Evolutionary conservation across 768 basidiomycete species (phyloP).

Genomic region (Candolleomyces eurysporus): DNA sequence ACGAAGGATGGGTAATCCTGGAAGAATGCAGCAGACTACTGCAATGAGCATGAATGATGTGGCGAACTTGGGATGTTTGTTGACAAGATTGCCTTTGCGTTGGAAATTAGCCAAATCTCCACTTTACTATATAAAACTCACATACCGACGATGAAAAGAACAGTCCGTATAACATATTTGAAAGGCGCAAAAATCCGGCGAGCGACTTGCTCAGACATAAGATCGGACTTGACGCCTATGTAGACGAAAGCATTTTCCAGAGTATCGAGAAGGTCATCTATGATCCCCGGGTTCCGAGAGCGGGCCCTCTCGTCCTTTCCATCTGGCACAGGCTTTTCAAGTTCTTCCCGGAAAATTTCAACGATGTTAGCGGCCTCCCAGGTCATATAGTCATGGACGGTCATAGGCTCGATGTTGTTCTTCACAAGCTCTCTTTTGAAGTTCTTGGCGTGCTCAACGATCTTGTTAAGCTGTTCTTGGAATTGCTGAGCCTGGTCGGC

Average conservation of each 20-base stretch:
- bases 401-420: slow-evolving; percentile 1
- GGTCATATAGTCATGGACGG: background rate
- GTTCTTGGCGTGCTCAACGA: slow-evolving; percentile 1
- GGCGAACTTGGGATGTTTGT: slow-evolving; percentile 32
- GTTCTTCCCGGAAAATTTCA: slow-evolving; percentile 2
- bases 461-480: background rate
- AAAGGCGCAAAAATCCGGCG: background rate
- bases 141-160: slow-evolving; percentile 10
- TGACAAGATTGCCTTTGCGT: slow-evolving; percentile 31
- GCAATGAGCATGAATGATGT: slow-evolving; percentile 18
- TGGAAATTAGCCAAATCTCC: background rate
- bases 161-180: background rate
- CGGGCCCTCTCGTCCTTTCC: slow-evolving; percentile 8
- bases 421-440: background rate
- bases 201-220: slow-evolving; percentile 6
- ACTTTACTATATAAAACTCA: no score
- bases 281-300: slow-evolving; percentile 4
- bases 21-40: slow-evolving; percentile 22
- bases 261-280: no score
- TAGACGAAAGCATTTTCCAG: no score
- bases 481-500: background rate
- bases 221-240: no score
- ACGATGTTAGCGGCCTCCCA: background rate
- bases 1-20: slow-evolving; percentile 26
- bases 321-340: slow-evolving; percentile 10